Evolutionary conservation across 2,329 filamentous ascomycete species (phyloP).

Genomic region (Sporothrix euskadiensis): DNA sequence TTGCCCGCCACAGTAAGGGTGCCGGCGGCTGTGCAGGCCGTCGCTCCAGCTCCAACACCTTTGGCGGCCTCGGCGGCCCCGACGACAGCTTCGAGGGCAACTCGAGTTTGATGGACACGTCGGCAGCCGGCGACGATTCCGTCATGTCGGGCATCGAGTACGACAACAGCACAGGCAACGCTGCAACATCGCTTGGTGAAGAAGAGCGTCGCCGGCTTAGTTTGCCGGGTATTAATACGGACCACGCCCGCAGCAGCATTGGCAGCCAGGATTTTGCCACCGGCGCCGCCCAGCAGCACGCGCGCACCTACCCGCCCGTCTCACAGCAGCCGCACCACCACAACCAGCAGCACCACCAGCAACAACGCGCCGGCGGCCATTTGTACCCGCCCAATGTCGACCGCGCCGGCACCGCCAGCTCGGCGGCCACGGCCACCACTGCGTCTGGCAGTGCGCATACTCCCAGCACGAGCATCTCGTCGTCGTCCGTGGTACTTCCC

Average conservation of each 20-base stretch:
- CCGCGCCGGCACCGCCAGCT: slow-evolving; percentile 42
- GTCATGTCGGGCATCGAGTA: slow-evolving; percentile 60
- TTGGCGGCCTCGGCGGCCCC: slow-evolving; percentile 56
- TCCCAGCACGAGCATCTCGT: slow-evolving; percentile 39
- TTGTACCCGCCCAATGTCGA: slow-evolving; percentile 64
- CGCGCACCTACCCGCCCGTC: slow-evolving; percentile 18
- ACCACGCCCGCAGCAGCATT: slow-evolving; percentile 59
- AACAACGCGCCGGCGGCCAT: slow-evolving; percentile 50
- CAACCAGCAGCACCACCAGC: slow-evolving; percentile 49
- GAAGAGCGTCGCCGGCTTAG: slow-evolving; percentile 65
- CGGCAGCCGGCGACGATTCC: slow-evolving; percentile 50
- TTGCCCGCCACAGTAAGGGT: slow-evolving; percentile 93
- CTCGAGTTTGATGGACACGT: slow-evolving; percentile 27
- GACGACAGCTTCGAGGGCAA: slow-evolving; percentile 40
- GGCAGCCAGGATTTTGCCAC: background rate
- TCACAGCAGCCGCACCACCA: slow-evolving; percentile 50
- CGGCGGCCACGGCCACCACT: background rate
- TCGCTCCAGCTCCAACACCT: slow-evolving; percentile 80
- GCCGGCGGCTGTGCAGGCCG: slow-evolving; percentile 93
- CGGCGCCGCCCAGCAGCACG: background rate
- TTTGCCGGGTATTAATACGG: slow-evolving; percentile 70
- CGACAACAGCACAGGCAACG: slow-evolving; percentile 41
- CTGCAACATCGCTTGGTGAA: slow-evolving; percentile 36
- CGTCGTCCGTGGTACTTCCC: slow-evolving; percentile 10
- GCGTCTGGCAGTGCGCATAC: slow-evolving; percentile 1